These are phyloP conservation scores for Leucosporidium yakuticum DNA, from an alignment of 768 basidiomycete genomes.

Conservation along the genomic window DNA sequence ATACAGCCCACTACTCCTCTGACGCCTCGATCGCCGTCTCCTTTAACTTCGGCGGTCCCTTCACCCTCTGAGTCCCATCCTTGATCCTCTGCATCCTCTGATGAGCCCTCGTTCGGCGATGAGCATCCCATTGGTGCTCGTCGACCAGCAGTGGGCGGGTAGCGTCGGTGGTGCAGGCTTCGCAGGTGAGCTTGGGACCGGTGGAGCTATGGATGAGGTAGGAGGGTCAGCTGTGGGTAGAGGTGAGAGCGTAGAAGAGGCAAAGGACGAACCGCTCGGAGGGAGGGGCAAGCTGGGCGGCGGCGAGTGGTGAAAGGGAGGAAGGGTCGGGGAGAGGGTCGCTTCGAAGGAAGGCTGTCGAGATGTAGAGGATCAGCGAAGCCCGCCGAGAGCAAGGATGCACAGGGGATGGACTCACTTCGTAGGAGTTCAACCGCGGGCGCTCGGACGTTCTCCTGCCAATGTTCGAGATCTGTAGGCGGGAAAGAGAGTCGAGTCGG, in stretches of 20 bases:
- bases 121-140: constrained; percentile 22
- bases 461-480: not conserved
- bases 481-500: not conserved
- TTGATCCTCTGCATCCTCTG: too few species aligned
- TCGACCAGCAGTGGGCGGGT: constrained; percentile 24
- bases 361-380: not conserved
- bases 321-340: constrained; percentile 11
- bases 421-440: constrained; percentile 10
- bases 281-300: constrained; percentile 8
- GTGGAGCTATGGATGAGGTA: not conserved
- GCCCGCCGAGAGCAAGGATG: rapidly evolving
- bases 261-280: not conserved
- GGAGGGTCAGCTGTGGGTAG: not conserved
- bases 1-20: too few species aligned
- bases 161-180: constrained; percentile 19
- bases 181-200: constrained; percentile 21
- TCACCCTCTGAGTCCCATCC: too few species aligned
- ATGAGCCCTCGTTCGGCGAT: constrained; percentile 1
- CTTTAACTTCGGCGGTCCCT: too few species aligned
- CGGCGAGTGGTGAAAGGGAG: constrained; percentile 9
- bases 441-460: constrained; percentile 16
- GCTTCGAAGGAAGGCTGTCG: constrained; percentile 19
- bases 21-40: too few species aligned
- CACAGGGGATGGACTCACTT: not conserved
- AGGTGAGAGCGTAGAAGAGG: not conserved